Conservation (phyloP, 805 yeast genomes). For the Barnettozyma siamensis region DNA sequence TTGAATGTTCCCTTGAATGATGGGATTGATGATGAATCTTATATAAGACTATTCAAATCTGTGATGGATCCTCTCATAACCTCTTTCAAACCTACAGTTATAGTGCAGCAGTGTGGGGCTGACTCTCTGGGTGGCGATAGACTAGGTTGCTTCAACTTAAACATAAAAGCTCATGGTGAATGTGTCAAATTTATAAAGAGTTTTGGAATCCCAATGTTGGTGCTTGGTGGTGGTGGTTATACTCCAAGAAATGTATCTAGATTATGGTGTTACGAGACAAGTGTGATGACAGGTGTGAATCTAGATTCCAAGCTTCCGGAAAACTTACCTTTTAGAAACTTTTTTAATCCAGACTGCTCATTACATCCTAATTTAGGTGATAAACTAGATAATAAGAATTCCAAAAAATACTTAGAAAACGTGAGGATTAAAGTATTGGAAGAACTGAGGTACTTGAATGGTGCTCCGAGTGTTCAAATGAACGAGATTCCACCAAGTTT, state of each 20-base stretch:
- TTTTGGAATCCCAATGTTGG: conserved; percentile 85
- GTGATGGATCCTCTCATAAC: conserved; percentile 85
- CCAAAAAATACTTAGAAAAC: conserved; percentile 75
- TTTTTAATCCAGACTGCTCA: conserved; percentile 63
- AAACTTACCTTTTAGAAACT: conserved; percentile 47
- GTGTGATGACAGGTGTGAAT: conserved; percentile 73
- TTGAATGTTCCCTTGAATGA: conserved; percentile 85
- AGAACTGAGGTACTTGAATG: conserved; percentile 70
- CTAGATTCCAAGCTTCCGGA: conserved; percentile 59
- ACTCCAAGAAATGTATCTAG: conserved; percentile 96
- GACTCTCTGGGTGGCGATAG: conserved; percentile 95
- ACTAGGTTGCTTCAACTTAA: conserved; percentile 90
- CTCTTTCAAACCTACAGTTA: conserved; percentile 92
- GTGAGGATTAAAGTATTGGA: conserved; percentile 71
- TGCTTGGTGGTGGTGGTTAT: conserved; percentile 97
- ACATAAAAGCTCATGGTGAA: conserved; percentile 93
- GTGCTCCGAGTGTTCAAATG: conserved; percentile 93
- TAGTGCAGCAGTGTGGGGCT: conserved; percentile 98
- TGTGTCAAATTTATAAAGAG: conserved; percentile 85
- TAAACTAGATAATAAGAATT: conserved; percentile 76
- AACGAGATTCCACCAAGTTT: conserved; percentile 71
- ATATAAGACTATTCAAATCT: conserved; percentile 42
- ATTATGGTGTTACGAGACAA: conserved; percentile 92
- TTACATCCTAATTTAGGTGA: conserved; percentile 76
- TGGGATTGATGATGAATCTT: conserved; percentile 84